These are phyloP conservation scores for Immersiporthe knoxdaviesiana DNA, from an alignment of 2,329 filamentous ascomycete species.

Conservation along the genomic window DNA sequence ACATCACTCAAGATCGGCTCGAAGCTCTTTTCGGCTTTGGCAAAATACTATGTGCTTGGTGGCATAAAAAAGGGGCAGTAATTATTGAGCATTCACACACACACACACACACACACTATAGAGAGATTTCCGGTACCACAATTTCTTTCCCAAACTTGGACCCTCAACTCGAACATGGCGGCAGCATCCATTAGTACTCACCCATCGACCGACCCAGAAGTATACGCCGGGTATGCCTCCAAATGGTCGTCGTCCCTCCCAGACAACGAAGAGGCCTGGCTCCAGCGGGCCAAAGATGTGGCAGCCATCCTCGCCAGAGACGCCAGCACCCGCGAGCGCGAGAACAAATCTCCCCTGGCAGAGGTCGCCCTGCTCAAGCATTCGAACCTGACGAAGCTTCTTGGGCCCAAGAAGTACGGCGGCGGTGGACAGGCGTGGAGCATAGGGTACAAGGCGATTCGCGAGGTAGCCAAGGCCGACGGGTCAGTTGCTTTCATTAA, in stretches of 20 bases:
- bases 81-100: not conserved
- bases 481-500: constrained; percentile 44
- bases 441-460: constrained; percentile 61
- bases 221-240: constrained; percentile 42
- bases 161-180: constrained; percentile 9
- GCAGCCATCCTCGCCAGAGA: constrained; percentile 41
- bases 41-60: not conserved
- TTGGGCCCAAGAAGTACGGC: constrained; percentile 46
- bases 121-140: too few relatives aligned
- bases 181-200: not conserved
- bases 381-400: constrained; percentile 44
- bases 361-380: constrained; percentile 48
- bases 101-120: not conserved
- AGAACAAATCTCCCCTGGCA: constrained; percentile 45
- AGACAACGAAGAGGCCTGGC: constrained; percentile 40
- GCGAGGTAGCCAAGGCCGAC: constrained; percentile 66
- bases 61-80: not conserved
- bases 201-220: constrained; percentile 39
- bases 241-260: constrained; percentile 42
- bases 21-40: not conserved
- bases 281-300: constrained; percentile 45
- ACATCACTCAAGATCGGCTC: not conserved
- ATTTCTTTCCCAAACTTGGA: not conserved
- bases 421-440: constrained; percentile 50
- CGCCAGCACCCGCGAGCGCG: constrained; percentile 41